phyloP scores from a whole-genome alignment of 371 early-diverging fungal genomes.

The Rhizomucor miehei region DNA sequence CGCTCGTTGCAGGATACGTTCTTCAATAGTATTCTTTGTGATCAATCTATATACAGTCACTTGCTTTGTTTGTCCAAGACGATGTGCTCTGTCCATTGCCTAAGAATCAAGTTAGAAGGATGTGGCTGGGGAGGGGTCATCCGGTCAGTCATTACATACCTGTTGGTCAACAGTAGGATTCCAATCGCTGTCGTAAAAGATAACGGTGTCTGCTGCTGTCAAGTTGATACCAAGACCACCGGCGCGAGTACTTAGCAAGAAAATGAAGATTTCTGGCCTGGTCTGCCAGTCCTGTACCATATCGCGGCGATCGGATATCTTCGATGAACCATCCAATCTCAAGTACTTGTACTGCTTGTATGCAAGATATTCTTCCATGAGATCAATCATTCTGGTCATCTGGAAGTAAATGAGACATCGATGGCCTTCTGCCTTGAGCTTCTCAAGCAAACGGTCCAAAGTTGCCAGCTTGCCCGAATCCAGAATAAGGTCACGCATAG shows the following conservation, averaged over 20 bases:
- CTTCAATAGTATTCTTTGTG: constrained; percentile 91
- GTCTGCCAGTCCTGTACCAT: constrained; percentile 95
- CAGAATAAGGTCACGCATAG: constrained; percentile 79
- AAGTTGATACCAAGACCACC: constrained; percentile 99
- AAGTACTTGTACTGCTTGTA: constrained; percentile 90
- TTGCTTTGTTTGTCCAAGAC: constrained; percentile 96
- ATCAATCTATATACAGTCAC: constrained; percentile 94
- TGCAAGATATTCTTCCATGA: constrained; percentile 93
- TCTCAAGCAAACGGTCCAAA: constrained; percentile 84
- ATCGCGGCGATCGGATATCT: constrained; percentile 88
- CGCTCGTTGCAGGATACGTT: constrained; percentile 86
- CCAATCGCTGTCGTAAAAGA: constrained; percentile 99
- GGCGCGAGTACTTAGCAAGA: constrained; percentile 97
- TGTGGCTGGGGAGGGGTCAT: constrained; percentile 12
- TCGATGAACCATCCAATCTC: constrained; percentile 95
- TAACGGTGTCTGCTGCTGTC: constrained; percentile 99
- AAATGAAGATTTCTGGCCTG: constrained; percentile 90
- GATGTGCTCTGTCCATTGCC: constrained; percentile 98
- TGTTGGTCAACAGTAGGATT: constrained; percentile 98
- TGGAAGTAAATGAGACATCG: constrained; percentile 98
- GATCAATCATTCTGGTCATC: constrained; percentile 98
- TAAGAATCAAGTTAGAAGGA: constrained; percentile 10
- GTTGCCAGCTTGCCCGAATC: constrained; percentile 95
- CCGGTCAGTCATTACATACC: no score
- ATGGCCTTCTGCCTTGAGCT: constrained; percentile 91